These are phyloP conservation scores for Quercus variabilis DNA, from an alignment of 306 rosid species.

Conservation along the genomic window DNA sequence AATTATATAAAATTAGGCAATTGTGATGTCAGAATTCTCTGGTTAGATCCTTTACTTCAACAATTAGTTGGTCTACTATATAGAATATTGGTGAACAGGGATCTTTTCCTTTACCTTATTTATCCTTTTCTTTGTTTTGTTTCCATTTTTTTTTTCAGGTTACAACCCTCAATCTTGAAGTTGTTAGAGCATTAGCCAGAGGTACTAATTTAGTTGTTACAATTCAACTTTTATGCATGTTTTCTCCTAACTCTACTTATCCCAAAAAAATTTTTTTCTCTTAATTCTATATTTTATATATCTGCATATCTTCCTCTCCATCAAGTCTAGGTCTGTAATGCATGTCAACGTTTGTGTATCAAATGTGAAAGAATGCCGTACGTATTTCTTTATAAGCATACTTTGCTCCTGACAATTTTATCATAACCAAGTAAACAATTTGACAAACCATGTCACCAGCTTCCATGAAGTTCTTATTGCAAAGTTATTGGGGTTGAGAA, in stretches of 20 bases:
- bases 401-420: background rate
- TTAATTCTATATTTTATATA: background rate
- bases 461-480: background rate
- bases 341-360: background rate
- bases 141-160: conserved; percentile 57
- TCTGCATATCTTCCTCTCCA: background rate
- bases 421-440: background rate
- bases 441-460: background rate
- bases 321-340: background rate
- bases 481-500: background rate
- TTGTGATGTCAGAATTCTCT: too few relatives aligned
- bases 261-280: too few relatives aligned
- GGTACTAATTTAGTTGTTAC: conserved; percentile 39
- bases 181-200: conserved; percentile 90
- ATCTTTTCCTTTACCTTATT: conserved; percentile 3
- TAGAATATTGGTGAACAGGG: background rate
- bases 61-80: too few relatives aligned
- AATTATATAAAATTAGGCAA: too few relatives aligned
- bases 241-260: background rate
- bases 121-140: conserved; percentile 14
- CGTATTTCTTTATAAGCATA: background rate
- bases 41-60: too few relatives aligned
- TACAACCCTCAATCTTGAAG: conserved; percentile 82
- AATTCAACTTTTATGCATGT: conserved; percentile 1
- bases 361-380: background rate